Evolutionary conservation across 768 basidiomycete species (phyloP), one percentile per base, ranked within the genome.

Genomic region (Harrya chromipes): DNA sequence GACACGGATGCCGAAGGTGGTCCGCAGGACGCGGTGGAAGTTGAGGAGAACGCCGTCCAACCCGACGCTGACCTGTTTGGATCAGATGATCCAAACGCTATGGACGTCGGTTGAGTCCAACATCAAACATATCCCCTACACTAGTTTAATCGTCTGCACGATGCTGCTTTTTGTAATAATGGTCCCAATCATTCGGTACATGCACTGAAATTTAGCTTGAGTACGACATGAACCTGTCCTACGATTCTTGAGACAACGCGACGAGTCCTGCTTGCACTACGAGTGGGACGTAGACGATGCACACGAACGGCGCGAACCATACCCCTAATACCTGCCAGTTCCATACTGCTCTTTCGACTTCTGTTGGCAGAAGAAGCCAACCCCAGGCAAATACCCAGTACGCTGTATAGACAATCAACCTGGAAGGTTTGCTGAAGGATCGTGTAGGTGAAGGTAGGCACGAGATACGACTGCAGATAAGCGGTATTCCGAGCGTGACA

Each of bases 281-380:
- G 21, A 92, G 71, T 8, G 91, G 90, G 10, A 76, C 72, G 56
- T 90, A 92, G 16, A 92, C 79, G n/a, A 87, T 70, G 63, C 87
- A 91, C 33, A 87, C 71, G 54, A 92, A 85, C 2, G 90, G 90
- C 19, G 84, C 80, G 60, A 90, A 87, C 91, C 90, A 94, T 23
- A 84, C 83, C 1, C 83, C 81, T 10, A 92, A 66, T 21, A 90
- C 71, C 51, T 90, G 76, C 90, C 90, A 93, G 53, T 90, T 75
- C 82, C 82, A 83, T 11, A 91, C 56, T 14, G 80, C 80, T 33
- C 74, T 70, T 45, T 68, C 58, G 8, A 80, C 70, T 55, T 82
- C 77, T 24, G 70, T 65, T 7, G 67, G 70, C 1, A 69, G 60
- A 41, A 78, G 56, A n/a, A 86, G 59, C 82, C 85, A 86, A 1